Base-by-base conservation (phyloP, 2,329 filamentous ascomycete genomes). In the Penicillium sp. region DNA sequence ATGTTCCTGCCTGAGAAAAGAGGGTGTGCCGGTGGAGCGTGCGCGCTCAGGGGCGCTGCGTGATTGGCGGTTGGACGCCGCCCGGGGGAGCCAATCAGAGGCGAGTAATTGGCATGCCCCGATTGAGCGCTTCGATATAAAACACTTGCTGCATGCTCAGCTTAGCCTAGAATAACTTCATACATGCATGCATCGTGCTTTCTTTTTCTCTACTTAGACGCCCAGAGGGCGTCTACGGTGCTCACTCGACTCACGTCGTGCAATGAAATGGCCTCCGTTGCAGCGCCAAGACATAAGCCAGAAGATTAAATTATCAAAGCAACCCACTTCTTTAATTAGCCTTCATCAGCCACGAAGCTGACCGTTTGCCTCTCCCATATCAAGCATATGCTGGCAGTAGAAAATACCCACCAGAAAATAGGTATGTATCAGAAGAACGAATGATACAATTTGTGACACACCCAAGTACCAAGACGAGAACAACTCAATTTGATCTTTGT, bases 1-100 rank as follows among this genome's bases (percentile, higher is more conserved):
- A 4, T n/a, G 52, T 55, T 58, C 38, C 50, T 58, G 56, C 56
- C 52, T 58, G 56, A 53, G 56, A 58, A 58, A 58, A 45, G 56
- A 58, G 56, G 56, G 51, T 54, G 56, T 43, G 51, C 12, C 9
- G 11, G 35, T 40, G 48, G 49, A 30, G 49, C 45, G 35, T 14
- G 40, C 26, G 33, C 21, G 55, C 35, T 21, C 45, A 48, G 56
- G 50, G 40, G 46, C 43, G 50, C 43, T 16, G 16, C 28, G 7
- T 58, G 33, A 58, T 58, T 58, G 49, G 56, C 5, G 3, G 14
- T 3, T 14, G 18, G 40, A 6, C 18, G 9, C 12, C 9, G 30
- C 21, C 43, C 5, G 21, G 12, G 18, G 38, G 26, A 54, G 46
- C 56, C 56, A 58, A 54, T 53, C 35, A 58, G 8, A 20, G 26